Conservation (phyloP, 2,329 filamentous ascomycete genomes). For the Lasiodiplodia sp. region DNA sequence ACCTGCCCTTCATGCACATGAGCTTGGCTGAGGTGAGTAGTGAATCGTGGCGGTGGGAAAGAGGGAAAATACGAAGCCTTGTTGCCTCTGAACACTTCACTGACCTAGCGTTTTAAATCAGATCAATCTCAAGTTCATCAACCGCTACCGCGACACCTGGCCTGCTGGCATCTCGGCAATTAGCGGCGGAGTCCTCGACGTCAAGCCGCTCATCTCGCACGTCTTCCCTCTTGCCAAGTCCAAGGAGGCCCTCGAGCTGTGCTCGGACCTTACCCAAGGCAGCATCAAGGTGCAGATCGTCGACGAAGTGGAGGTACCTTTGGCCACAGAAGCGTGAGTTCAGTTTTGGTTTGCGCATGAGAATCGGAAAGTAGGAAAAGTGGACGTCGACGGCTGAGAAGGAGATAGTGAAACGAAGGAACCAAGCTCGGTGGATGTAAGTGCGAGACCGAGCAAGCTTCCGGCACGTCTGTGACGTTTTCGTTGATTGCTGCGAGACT, state of each 20-base stretch:
- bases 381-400: background rate
- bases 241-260: slow-evolving; percentile 63
- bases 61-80: background rate
- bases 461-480: background rate
- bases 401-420: background rate
- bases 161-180: slow-evolving; percentile 69
- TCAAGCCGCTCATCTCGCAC: slow-evolving; percentile 70
- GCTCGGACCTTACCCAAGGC: slow-evolving; percentile 59
- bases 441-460: background rate
- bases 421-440: background rate
- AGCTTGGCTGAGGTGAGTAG: slow-evolving; percentile 63
- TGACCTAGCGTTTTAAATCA: slow-evolving; percentile 37
- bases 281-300: slow-evolving; percentile 69
- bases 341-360: too few relatives aligned
- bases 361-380: background rate
- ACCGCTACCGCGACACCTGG: slow-evolving; percentile 75
- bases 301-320: slow-evolving; percentile 48
- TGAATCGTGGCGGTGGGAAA: background rate
- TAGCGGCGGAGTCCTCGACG: slow-evolving; percentile 65
- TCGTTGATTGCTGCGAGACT: background rate
- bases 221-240: slow-evolving; percentile 68
- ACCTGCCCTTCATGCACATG: slow-evolving; percentile 71
- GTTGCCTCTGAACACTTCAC: background rate
- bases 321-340: background rate
- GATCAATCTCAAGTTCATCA: slow-evolving; percentile 75